Conservation (phyloP, 1,139 yeast genomes). For the Scheffersomyces segobiensis region DNA sequence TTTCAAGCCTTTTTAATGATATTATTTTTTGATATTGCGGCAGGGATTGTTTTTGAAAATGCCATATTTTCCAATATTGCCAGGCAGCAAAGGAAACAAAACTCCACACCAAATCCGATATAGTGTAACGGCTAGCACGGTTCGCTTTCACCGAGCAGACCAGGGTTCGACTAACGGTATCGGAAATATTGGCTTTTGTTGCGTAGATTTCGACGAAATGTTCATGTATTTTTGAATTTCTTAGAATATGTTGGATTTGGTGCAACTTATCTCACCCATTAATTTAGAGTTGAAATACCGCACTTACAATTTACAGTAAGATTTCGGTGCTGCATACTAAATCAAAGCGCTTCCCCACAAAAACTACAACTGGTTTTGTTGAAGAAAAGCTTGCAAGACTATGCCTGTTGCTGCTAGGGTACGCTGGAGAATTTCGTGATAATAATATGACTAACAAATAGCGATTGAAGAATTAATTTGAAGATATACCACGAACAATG, state of each 20-base stretch:
- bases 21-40: too few relatives aligned
- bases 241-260: neutral
- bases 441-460: too few relatives aligned
- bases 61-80: too few relatives aligned
- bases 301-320: neutral
- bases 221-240: too few relatives aligned
- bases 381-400: neutral
- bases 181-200: conserved; percentile 36
- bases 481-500: too few relatives aligned
- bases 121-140: conserved; percentile 85
- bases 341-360: neutral
- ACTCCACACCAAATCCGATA: conserved; percentile 50
- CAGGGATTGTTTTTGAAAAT: too few relatives aligned
- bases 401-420: too few relatives aligned
- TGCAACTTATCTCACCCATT: neutral
- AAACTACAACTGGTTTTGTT: neutral
- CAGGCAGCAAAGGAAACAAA: too few relatives aligned
- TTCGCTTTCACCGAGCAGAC: conserved; percentile 81
- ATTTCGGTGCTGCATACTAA: neutral
- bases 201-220: neutral
- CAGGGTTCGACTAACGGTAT: conserved; percentile 86
- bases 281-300: neutral
- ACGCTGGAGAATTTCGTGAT: too few relatives aligned
- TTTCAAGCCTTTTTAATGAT: too few relatives aligned
- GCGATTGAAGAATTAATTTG: too few relatives aligned